These are phyloP conservation scores for Plenodomus biglobosus DNA, from an alignment of 2,329 filamentous ascomycete species.

Conservation along the genomic window DNA sequence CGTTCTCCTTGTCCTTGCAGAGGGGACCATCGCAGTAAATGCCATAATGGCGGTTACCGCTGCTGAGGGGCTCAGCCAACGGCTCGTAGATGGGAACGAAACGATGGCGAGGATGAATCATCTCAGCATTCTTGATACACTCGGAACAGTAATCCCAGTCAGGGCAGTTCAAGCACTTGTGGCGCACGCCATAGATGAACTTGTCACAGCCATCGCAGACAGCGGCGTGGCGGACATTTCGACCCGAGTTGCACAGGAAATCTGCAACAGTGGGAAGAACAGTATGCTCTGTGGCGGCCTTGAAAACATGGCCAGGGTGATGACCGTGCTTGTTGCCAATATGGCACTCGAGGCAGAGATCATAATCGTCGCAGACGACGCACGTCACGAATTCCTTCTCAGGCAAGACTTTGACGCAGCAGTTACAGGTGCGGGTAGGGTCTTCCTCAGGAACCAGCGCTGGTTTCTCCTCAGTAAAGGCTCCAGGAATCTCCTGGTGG, in stretches of 20 bases:
- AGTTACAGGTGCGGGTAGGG: conserved; percentile 70
- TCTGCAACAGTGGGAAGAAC: conserved; percentile 60
- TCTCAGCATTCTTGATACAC: conserved; percentile 68
- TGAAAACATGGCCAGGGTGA: conserved; percentile 82
- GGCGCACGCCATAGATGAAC: conserved; percentile 82
- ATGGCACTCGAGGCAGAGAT: conserved; percentile 86
- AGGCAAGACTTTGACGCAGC: conserved; percentile 68
- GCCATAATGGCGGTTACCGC: conserved; percentile 67
- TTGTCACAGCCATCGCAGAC: conserved; percentile 94
- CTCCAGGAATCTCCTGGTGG: conserved; percentile 48
- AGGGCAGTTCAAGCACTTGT: conserved; percentile 96
- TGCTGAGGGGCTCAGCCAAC: conserved; percentile 53
- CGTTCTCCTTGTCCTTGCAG: conserved; percentile 63
- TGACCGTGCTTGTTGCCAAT: conserved; percentile 78
- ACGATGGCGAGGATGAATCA: conserved; percentile 78
- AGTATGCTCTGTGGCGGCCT: conserved; percentile 65
- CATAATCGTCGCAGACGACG: conserved; percentile 81
- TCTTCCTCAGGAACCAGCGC: conserved; percentile 39
- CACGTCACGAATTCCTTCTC: conserved; percentile 86
- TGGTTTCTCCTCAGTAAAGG: conserved; percentile 51
- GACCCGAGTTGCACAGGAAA: conserved; percentile 73
- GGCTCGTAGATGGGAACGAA: conserved; percentile 87
- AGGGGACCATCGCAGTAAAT: conserved; percentile 95
- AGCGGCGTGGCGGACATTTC: conserved; percentile 79
- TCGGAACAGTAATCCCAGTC: conserved; percentile 93